Percentiles rank a stretch among this genome's conserved stretches.
Evolutionary conservation across 257 asterid genomes (phyloP).

Genomic region (Lycium barbarum): DNA sequence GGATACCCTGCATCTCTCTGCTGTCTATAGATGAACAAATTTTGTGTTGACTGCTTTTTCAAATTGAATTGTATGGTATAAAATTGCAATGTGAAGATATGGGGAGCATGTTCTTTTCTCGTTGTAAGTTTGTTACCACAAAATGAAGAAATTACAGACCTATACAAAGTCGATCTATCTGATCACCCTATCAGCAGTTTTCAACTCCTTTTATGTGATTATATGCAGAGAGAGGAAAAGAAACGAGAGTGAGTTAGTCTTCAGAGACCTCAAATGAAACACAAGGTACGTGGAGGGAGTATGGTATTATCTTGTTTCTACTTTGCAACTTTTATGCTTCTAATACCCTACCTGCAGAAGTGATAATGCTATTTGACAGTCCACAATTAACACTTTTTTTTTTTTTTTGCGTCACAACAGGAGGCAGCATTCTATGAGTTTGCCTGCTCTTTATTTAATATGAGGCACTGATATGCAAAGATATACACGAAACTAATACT

Average conservation of each 20-base stretch:
- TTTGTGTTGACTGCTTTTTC: neutral
- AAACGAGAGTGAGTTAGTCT: slow-evolving; percentile 94
- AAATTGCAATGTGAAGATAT: neutral
- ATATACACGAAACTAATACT: no score
- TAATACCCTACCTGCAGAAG: slow-evolving; percentile 9
- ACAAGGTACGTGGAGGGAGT: slow-evolving; percentile 62
- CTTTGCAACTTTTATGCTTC: neutral
- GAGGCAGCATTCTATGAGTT: neutral
- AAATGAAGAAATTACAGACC: slow-evolving; percentile 22
- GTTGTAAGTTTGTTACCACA: neutral
- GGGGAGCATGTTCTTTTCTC: neutral
- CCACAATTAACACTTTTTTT: neutral
- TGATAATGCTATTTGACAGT: neutral
- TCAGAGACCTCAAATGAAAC: slow-evolving; percentile 87
- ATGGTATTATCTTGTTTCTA: slow-evolving; percentile 12
- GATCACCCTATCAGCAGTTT: neutral
- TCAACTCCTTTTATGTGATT: slow-evolving; percentile 30
- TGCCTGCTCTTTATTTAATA: slow-evolving; percentile 18
- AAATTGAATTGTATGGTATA: neutral
- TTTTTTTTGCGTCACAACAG: neutral
- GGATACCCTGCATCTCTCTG: slow-evolving; percentile 15
- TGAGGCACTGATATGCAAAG: no score
- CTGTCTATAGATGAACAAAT: neutral
- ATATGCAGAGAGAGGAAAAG: slow-evolving; percentile 90
- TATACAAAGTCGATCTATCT: neutral